A percentile compares a stretch with the other conserved stretches of the same genome.
Conservation (phyloP, 192 early-diverging fungal species). For the Chytriomyces sp. region DNA sequence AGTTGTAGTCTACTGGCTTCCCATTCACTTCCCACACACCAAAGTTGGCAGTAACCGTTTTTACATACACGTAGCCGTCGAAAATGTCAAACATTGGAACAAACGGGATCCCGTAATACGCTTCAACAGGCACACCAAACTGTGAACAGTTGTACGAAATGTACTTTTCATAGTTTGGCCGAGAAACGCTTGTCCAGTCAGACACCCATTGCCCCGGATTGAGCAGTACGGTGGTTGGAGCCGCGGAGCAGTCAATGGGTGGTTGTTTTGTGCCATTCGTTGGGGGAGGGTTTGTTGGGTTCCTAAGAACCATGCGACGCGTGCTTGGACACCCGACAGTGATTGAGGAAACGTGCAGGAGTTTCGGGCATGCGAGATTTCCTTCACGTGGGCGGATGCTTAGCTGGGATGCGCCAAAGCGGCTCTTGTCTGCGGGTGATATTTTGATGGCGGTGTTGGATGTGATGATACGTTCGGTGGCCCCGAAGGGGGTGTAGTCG, state of each 20-base stretch:
- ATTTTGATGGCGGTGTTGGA: slow-evolving; percentile 1
- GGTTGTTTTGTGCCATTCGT: background rate
- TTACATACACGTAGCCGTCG: slow-evolving; percentile 21
- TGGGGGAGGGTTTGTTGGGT: background rate
- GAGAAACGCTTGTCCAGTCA: slow-evolving; percentile 8
- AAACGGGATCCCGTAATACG: slow-evolving; percentile 30
- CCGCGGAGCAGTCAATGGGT: slow-evolving; percentile 2
- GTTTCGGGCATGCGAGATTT: slow-evolving; percentile 16
- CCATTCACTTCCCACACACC: slow-evolving; percentile 37
- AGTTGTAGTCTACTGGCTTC: slow-evolving; percentile 11
- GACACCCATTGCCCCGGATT: slow-evolving; percentile 26
- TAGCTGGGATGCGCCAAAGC: slow-evolving; percentile 1
- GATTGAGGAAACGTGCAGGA: background rate
- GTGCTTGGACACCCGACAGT: slow-evolving; percentile 19
- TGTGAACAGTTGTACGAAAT: slow-evolving; percentile 29
- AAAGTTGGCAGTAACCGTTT: slow-evolving; percentile 19
- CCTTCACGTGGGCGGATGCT: slow-evolving; percentile 4
- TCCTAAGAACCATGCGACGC: background rate
- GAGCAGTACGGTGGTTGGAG: slow-evolving; percentile 13
- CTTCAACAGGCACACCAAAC: slow-evolving; percentile 10
- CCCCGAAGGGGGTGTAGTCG: background rate
- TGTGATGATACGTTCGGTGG: background rate
- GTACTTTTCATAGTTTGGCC: slow-evolving; percentile 5
- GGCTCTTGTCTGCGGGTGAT: background rate
- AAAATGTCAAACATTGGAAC: slow-evolving; percentile 25